Percentiles rank a stretch among this genome's conserved stretches.
Conservation (phyloP, 805 yeast genomes). For the Yueomyces sinensis region DNA sequence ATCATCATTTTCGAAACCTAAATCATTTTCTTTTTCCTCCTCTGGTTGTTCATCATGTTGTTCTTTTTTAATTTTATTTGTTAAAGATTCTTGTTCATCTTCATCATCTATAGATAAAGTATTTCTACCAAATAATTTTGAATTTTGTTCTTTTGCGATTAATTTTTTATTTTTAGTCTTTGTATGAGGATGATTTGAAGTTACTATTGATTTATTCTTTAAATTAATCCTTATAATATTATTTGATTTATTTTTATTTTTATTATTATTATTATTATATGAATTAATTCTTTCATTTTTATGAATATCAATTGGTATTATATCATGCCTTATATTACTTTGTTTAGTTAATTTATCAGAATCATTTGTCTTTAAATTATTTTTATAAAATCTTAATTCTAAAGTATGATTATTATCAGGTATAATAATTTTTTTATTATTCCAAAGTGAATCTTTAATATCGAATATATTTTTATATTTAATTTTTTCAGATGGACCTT, state of each 20-base stretch:
- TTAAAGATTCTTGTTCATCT: conserved; percentile 1
- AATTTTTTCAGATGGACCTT: conserved; percentile 48
- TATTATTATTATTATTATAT: no score
- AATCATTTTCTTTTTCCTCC: conserved; percentile 17
- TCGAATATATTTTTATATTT: no score
- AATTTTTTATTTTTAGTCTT: conserved; percentile 10
- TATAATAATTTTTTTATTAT: conserved; percentile 21
- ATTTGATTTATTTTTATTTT: neutral
- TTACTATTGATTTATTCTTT: neutral
- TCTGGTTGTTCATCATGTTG: conserved; percentile 17
- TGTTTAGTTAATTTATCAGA: conserved; percentile 24
- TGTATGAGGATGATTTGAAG: conserved; percentile 4
- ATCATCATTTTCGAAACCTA: conserved; percentile 48
- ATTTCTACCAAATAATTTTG: conserved; percentile 34
- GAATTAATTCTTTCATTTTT: conserved; percentile 4
- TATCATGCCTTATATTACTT: conserved; percentile 20
- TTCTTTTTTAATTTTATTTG: neutral
- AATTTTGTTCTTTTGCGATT: conserved; percentile 15
- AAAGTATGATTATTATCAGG: conserved; percentile 6
- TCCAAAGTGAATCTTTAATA: conserved; percentile 46
- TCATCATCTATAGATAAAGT: no score
- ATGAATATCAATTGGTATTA: conserved; percentile 6
- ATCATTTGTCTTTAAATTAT: conserved; percentile 20
- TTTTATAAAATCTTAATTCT: conserved; percentile 10
- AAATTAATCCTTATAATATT: neutral